Percentiles rank a stretch among this genome's conserved stretches.
phyloP scores from a whole-genome alignment of 164 flowering plant species.

The Dillenia turbinata region DNA sequence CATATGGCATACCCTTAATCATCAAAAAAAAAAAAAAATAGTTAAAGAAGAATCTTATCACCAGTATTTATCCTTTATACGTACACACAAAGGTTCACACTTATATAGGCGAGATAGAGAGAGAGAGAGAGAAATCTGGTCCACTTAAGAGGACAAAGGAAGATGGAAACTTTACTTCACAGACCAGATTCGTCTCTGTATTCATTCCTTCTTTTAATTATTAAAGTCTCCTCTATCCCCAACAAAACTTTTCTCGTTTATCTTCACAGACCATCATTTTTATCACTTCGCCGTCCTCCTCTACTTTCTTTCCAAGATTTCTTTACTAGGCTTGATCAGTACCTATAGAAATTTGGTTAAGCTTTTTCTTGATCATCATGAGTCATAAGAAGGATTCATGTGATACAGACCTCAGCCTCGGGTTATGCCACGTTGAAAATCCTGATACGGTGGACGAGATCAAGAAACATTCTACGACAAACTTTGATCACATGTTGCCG shows the following conservation, averaged over 20 bases:
- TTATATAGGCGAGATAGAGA: constrained; percentile 8
- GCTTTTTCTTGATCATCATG: constrained; percentile 20
- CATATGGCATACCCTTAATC: too few species aligned
- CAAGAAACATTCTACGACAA: constrained; percentile 8
- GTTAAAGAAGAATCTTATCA: too few species aligned
- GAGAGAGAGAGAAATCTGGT: constrained; percentile 27
- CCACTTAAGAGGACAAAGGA: constrained; percentile 46
- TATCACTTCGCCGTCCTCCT: constrained; percentile 1
- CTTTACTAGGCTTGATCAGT: neutral
- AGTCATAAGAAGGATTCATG: constrained; percentile 39
- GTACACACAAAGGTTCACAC: too few species aligned
- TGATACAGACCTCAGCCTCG: constrained; percentile 51
- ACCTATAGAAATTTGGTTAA: neutral
- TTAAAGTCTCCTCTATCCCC: constrained; percentile 38
- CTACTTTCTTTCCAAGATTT: neutral
- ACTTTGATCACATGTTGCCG: constrained; percentile 24
- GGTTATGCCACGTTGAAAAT: constrained; percentile 29
- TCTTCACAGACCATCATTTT: constrained; percentile 3
- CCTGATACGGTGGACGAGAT: neutral
- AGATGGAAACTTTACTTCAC: constrained; percentile 21
- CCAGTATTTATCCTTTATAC: too few species aligned
- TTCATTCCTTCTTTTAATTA: constrained; percentile 43
- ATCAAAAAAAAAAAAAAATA: too few species aligned
- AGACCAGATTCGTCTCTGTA: constrained; percentile 27
- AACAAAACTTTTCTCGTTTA: constrained; percentile 9